Evolutionary conservation across 306 rosid species (phyloP).

Genomic region (Prunus campanulata): DNA sequence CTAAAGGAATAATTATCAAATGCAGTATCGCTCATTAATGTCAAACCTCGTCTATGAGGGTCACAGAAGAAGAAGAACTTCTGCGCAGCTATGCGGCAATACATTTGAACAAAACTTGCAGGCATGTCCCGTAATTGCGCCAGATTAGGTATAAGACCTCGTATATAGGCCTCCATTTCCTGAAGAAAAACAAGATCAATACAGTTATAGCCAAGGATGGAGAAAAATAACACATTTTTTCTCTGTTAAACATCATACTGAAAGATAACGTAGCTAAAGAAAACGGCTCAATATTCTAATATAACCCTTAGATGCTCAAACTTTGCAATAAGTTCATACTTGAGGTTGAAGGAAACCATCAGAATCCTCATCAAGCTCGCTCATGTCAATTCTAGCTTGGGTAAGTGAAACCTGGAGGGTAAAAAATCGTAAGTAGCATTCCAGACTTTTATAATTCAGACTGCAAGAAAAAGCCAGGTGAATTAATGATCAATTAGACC

Average conservation of each 20-base stretch:
- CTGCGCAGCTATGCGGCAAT: constrained; percentile 95
- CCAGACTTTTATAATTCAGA: not conserved
- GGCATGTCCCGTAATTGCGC: constrained; percentile 93
- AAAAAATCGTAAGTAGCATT: constrained; percentile 29
- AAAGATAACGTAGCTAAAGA: not conserved
- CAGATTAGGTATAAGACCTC: constrained; percentile 94
- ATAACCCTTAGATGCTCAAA: constrained; percentile 16
- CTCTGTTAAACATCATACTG: not conserved
- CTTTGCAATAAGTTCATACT: constrained; percentile 47
- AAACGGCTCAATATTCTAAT: constrained; percentile 11
- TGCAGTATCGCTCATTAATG: not conserved
- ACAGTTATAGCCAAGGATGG: constrained; percentile 4
- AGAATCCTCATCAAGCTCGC: constrained; percentile 97
- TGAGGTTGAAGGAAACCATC: constrained; percentile 94
- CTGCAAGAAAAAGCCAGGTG: constrained; percentile 8
- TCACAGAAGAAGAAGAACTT: constrained; percentile 99
- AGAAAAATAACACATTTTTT: not conserved
- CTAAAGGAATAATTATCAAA: not conserved
- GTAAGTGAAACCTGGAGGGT: constrained; percentile 89
- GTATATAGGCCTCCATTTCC: constrained; percentile 95
- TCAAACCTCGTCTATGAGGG: constrained; percentile 95
- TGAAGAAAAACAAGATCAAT: constrained; percentile 22
- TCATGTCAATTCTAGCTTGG: constrained; percentile 98
- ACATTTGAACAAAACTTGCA: constrained; percentile 62
- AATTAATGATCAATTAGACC: constrained; percentile 23